Base-by-base conservation (phyloP, 495 filamentous ascomycete genomes). In the Lindgomyces ingoldianus region DNA sequence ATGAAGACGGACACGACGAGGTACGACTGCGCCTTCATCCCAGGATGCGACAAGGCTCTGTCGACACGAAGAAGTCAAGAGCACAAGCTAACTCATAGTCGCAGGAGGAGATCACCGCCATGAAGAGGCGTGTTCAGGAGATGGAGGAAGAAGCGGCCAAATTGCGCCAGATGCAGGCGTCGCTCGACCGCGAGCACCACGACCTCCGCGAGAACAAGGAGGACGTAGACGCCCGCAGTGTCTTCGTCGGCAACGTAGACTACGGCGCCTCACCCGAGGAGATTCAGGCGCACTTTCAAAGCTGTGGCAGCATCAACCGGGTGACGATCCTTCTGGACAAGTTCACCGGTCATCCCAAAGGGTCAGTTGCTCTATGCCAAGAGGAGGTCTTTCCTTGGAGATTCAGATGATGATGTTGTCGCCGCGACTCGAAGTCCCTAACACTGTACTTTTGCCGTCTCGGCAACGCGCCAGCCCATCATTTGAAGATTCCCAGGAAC, bases 71-170 rank as follows among this genome's bases (percentile, higher is more conserved):
- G n/a, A n/a, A n/a, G n/a, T 1, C 27, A 9, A 16, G 29, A 42
- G 33, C 33, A 39, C 3, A 41, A n/a, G 24, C 62, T 70, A 57
- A 62, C 30, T 16, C 39, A 39, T 24, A 49, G 25, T 9, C 22
- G 30, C 55, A 91, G 89, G 90, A 98, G 78, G 95, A 99, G 75
- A 98, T 99, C 73, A 87, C 88, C 25, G 93, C 91, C 53, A 98
- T 99, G 95, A 99, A 99, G 82, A 86, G 86, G 71, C 88, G 94
- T 71, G 93, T 99, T 29, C 91, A 92, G 64, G 95, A 99, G 79
- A 99, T 99, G 95, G 95, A 99, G 77, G 93, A 91, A 68, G 89
- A 99, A 78, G 95, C 95, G 12, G 89, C 91, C 10, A 98, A 97
- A 78, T 83, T 99, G 47, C 86, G 95, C 60, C 93, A 98, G 76